These are phyloP conservation scores for Calocybe indica DNA, from an alignment of 768 basidiomycete genomes.

Conservation along the genomic window DNA sequence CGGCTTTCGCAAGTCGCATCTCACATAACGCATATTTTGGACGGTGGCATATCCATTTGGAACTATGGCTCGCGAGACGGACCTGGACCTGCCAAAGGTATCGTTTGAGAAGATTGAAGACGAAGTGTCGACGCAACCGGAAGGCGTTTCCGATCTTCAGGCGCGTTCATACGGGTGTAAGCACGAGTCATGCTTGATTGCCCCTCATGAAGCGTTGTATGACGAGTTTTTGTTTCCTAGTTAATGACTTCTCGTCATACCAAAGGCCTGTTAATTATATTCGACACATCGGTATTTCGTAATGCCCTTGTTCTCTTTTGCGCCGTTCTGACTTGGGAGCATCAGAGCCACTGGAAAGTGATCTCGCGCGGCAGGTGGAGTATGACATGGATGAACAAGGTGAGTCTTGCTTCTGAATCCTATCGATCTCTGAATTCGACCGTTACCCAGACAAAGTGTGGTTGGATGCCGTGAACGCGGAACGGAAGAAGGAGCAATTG, in stretches of 20 bases:
- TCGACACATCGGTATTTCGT: conserved; percentile 72
- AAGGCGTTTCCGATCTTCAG: conserved; percentile 58
- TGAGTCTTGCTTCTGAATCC: conserved; percentile 19
- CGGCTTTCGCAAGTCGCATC: no score
- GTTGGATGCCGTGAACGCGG: conserved; percentile 80
- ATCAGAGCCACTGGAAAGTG: conserved; percentile 86
- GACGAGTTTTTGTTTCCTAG: conserved; percentile 16
- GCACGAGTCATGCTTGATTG: conserved; percentile 41
- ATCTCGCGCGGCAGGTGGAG: conserved; percentile 89
- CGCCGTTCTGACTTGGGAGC: conserved; percentile 4
- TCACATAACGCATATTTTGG: no score
- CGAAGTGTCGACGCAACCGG: conserved; percentile 52
- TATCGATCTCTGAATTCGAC: not conserved
- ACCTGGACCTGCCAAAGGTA: conserved; percentile 47
- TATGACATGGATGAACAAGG: conserved; percentile 99
- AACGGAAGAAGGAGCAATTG: conserved; percentile 71
- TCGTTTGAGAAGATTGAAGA: conserved; percentile 62
- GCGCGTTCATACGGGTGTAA: conserved; percentile 56
- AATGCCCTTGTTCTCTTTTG: not conserved
- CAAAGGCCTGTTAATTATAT: conserved; percentile 81
- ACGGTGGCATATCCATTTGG: no score
- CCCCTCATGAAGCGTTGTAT: not conserved
- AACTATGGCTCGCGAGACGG: no score
- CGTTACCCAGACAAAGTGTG: conserved; percentile 77
- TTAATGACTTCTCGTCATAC: conserved; percentile 66